Evolutionary conservation across 2,329 filamentous ascomycete species (phyloP).

Genomic region (Zymoseptoria tritici): DNA sequence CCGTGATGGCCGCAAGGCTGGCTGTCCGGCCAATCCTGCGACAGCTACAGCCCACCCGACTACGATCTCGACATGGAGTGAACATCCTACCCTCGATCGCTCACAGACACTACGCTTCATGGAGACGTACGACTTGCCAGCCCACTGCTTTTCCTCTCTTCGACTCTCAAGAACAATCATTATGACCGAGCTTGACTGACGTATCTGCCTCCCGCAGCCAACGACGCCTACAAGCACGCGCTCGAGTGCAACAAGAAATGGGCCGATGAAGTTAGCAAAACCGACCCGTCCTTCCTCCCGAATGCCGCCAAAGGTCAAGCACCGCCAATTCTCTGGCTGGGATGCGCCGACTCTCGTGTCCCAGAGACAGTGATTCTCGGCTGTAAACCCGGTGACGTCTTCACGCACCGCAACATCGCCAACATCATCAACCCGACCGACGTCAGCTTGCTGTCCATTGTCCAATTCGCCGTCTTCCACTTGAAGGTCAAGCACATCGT

Average conservation of each 20-base stretch:
- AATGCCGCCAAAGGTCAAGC: constrained; percentile 60
- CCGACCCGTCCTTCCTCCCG: constrained; percentile 65
- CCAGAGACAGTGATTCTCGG: constrained; percentile 76
- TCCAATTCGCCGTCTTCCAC: constrained; percentile 69
- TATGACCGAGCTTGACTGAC: neutral
- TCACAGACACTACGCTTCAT: neutral
- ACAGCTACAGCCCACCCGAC: neutral
- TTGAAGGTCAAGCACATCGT: constrained; percentile 60
- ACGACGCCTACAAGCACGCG: constrained; percentile 37
- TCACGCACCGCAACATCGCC: constrained; percentile 85
- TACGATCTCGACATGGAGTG: neutral
- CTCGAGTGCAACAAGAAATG: constrained; percentile 64
- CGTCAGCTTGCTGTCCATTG: constrained; percentile 65
- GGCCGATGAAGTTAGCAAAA: constrained; percentile 56
- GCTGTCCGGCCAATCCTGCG: neutral
- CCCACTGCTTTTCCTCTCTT: neutral
- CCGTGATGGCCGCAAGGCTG: neutral
- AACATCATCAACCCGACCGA: constrained; percentile 72
- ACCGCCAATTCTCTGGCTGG: constrained; percentile 69
- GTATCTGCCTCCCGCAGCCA: constrained; percentile 2
- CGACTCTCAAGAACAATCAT: neutral
- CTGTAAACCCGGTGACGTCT: constrained; percentile 74
- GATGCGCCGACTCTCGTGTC: constrained; percentile 77
- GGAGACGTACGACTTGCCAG: neutral
- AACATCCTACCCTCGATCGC: neutral